These are phyloP conservation scores for Lasiodiplodia citricola DNA, from an alignment of 2,329 filamentous ascomycete genomes.

Conservation along the genomic window DNA sequence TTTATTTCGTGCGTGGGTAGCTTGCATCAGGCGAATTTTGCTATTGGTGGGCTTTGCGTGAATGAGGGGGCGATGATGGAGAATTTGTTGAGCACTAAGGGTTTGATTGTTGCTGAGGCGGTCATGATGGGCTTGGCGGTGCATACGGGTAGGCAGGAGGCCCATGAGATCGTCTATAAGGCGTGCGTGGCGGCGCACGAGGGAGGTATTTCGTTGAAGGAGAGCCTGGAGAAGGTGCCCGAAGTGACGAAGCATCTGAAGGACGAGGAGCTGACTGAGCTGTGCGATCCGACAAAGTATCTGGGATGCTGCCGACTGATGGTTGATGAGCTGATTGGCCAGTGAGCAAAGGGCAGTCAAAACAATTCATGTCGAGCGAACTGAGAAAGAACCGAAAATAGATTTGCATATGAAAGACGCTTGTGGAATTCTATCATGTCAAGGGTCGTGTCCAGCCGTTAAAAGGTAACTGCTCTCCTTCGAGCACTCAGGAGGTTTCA, in stretches of 20 bases:
- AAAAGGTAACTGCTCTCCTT: background rate
- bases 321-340: conserved; percentile 35
- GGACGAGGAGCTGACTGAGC: conserved; percentile 55
- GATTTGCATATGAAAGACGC: background rate
- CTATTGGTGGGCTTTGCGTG: conserved; percentile 58
- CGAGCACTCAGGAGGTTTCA: background rate
- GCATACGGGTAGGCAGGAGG: conserved; percentile 57
- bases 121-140: conserved; percentile 67
- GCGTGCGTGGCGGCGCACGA: conserved; percentile 59
- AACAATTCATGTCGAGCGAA: background rate
- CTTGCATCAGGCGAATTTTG: conserved; percentile 60
- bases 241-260: conserved; percentile 53
- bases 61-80: conserved; percentile 55
- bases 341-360: background rate
- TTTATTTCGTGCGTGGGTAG: conserved; percentile 61
- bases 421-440: background rate
- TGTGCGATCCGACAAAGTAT: conserved; percentile 62
- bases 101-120: conserved; percentile 63
- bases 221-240: conserved; percentile 47
- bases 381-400: background rate
- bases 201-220: conserved; percentile 48
- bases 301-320: conserved; percentile 43
- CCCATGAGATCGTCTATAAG: conserved; percentile 63
- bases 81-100: conserved; percentile 58
- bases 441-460: background rate